A percentile compares a stretch with the other conserved stretches of the same genome.
Evolutionary conservation across 2,329 filamentous ascomycete species (phyloP).

Genomic region (Trichoderma endophyticum): DNA sequence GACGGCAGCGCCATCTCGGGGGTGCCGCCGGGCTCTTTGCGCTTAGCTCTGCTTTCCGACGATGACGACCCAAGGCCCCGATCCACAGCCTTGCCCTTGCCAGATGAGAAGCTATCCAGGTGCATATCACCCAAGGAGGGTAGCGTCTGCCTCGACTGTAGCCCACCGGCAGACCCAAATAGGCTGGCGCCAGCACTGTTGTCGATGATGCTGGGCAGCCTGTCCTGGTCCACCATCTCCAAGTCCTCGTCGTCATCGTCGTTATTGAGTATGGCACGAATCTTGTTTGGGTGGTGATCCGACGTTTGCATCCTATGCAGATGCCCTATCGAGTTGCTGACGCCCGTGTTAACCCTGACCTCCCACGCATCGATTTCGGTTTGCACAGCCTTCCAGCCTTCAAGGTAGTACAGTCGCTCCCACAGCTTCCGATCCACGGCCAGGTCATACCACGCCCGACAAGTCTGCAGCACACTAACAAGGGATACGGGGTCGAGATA

Average conservation of each 20-base stretch:
- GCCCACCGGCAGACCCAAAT: constrained; percentile 35
- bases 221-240: constrained; percentile 45
- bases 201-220: constrained; percentile 26
- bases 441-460: constrained; percentile 75
- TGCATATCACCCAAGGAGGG: constrained; percentile 31
- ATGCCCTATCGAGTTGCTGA: constrained; percentile 38
- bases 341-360: constrained; percentile 49
- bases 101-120: constrained; percentile 25
- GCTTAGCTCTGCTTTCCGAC: constrained; percentile 34
- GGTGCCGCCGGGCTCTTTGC: constrained; percentile 36
- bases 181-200: constrained; percentile 28
- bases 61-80: constrained; percentile 26
- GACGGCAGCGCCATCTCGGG: constrained; percentile 32
- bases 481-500: constrained; percentile 81
- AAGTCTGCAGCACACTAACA: constrained; percentile 73
- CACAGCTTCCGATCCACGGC: constrained; percentile 83
- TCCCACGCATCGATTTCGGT: constrained; percentile 67
- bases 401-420: constrained; percentile 75
- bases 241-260: constrained; percentile 52
- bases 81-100: constrained; percentile 32
- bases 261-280: constrained; percentile 49
- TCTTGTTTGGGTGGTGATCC: constrained; percentile 53
- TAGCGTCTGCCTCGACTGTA: constrained; percentile 29
- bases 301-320: constrained; percentile 44
- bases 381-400: constrained; percentile 78